Conservation (phyloP, 208 protist genomes). For the Crithidia mellificae region DNA sequence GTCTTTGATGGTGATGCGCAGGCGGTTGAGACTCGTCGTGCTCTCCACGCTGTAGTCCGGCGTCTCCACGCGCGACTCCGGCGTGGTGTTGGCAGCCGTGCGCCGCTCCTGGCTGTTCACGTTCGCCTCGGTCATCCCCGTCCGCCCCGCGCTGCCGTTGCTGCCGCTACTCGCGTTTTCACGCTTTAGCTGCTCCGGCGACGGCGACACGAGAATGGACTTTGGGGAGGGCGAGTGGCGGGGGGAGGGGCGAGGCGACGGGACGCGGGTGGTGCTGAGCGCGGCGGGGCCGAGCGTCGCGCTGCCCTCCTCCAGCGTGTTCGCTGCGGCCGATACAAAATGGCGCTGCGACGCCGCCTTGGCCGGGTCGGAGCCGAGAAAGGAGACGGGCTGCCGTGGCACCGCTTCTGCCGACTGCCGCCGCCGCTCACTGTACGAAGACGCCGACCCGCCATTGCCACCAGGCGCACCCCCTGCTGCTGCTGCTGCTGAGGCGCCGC, state of each 20-base stretch:
- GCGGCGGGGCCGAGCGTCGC: constrained; percentile 14
- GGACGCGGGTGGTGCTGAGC: constrained; percentile 26
- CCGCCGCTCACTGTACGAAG: constrained; percentile 21
- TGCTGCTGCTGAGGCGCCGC: not conserved
- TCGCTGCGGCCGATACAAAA: not conserved
- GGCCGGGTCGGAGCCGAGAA: constrained; percentile 15
- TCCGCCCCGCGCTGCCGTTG: constrained; percentile 5
- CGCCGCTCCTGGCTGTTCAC: not conserved
- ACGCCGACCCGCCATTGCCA: too few species aligned
- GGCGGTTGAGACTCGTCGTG: constrained; percentile 21
- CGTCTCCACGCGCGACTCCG: constrained; percentile 9
- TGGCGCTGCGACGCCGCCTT: not conserved
- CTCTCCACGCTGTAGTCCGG: constrained; percentile 33
- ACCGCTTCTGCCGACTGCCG: constrained; percentile 5
- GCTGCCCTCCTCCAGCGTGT: constrained; percentile 19
- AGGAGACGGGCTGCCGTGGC: constrained; percentile 22
- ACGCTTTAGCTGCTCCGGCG: constrained; percentile 19
- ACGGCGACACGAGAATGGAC: constrained; percentile 24
- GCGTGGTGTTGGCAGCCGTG: not conserved
- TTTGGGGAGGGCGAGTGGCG: constrained; percentile 12
- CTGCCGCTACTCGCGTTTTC: constrained; percentile 12
- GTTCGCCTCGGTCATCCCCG: constrained; percentile 13
- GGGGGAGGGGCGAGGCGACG: constrained; percentile 11
- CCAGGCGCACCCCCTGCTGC: too few species aligned
- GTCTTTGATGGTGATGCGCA: constrained; percentile 61